Evolutionary conservation across 495 filamentous ascomycete genomes (phyloP).

Genomic region (Pyrenopolyporus hunteri): DNA sequence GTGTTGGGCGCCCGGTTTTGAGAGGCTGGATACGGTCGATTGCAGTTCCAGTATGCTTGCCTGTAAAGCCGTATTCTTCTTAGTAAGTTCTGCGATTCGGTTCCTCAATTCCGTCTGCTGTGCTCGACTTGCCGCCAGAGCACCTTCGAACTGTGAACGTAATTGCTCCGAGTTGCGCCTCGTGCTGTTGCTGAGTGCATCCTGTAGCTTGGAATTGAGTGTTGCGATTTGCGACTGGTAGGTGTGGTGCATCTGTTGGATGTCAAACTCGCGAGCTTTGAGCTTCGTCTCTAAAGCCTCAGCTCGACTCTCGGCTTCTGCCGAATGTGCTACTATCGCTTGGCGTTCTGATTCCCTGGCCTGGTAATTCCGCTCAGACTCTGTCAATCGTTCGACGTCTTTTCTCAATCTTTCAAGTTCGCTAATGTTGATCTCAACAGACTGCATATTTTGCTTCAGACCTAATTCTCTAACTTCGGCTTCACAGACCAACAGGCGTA

Average conservation of each 20-base stretch:
- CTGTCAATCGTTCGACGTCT: slow-evolving; percentile 63
- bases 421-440: slow-evolving; percentile 62
- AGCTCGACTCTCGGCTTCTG: slow-evolving; percentile 57
- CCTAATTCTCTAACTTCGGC: slow-evolving; percentile 65
- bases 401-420: slow-evolving; percentile 63
- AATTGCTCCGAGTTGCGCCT: slow-evolving; percentile 39
- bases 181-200: slow-evolving; percentile 41
- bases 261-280: slow-evolving; percentile 58
- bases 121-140: slow-evolving; percentile 46
- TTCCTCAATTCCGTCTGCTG: slow-evolving; percentile 52
- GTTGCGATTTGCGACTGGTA: slow-evolving; percentile 54
- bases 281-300: slow-evolving; percentile 59
- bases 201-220: slow-evolving; percentile 50
- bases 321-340: slow-evolving; percentile 55
- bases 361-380: slow-evolving; percentile 62
- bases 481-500: slow-evolving; percentile 64
- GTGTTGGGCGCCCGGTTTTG: slow-evolving; percentile 8
- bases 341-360: slow-evolving; percentile 61
- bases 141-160: slow-evolving; percentile 44
- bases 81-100: slow-evolving; percentile 48
- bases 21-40: slow-evolving; percentile 29
- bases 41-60: slow-evolving; percentile 46
- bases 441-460: slow-evolving; percentile 63
- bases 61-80: slow-evolving; percentile 50
- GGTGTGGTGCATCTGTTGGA: slow-evolving; percentile 48